Evolutionary conservation across 371 early-diverging fungal species (phyloP).

Genomic region (Syncephalastrum contaminatum): DNA sequence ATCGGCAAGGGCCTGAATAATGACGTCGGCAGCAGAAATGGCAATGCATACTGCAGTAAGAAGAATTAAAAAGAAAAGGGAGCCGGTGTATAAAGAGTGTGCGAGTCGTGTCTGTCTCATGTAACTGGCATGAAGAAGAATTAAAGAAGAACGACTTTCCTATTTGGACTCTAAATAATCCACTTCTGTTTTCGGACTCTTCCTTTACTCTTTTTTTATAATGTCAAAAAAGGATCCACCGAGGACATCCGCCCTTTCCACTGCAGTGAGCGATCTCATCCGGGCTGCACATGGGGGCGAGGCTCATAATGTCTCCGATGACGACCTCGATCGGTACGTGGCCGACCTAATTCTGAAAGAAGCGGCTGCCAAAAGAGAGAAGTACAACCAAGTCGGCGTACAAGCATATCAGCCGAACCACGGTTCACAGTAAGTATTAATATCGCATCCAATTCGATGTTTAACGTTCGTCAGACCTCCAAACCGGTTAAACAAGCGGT

Average conservation of each 20-base stretch:
- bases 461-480: slow-evolving; percentile 8
- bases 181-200: neutral
- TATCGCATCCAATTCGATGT: neutral
- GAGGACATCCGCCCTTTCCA: slow-evolving; percentile 27
- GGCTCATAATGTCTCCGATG: slow-evolving; percentile 48
- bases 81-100: slow-evolving; percentile 36
- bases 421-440: slow-evolving; percentile 19
- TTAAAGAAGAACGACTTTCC: too few relatives aligned
- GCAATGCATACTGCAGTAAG: slow-evolving; percentile 52
- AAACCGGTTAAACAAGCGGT: slow-evolving; percentile 62
- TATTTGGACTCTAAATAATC: too few relatives aligned
- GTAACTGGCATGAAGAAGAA: neutral
- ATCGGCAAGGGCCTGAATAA: slow-evolving; percentile 57
- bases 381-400: slow-evolving; percentile 47
- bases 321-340: slow-evolving; percentile 70
- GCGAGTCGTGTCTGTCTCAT: slow-evolving; percentile 19
- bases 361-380: slow-evolving; percentile 48
- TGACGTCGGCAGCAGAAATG: slow-evolving; percentile 62
- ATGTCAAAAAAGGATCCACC: too few relatives aligned
- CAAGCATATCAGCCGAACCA: slow-evolving; percentile 46
- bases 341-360: slow-evolving; percentile 68
- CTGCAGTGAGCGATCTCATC: slow-evolving; percentile 50
- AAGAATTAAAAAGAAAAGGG: slow-evolving; percentile 33
- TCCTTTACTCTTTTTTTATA: neutral
- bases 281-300: slow-evolving; percentile 59